Base-by-base conservation (phyloP, 1,284 basidiomycete genomes). In the Rhodotorula sp. region DNA sequence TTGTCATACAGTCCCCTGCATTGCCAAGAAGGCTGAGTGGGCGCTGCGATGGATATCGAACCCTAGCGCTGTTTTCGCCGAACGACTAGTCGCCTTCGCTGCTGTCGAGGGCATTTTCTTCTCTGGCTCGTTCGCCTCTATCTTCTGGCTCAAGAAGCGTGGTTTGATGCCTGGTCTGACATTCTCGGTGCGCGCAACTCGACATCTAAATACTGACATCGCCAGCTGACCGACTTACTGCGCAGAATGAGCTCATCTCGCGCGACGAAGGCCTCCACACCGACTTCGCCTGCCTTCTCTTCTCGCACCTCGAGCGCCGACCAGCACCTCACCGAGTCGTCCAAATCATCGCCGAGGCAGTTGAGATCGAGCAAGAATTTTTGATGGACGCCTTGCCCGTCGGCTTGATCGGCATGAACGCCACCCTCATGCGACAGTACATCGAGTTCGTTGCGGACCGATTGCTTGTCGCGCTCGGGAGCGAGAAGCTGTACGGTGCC, bases 31-130 rank as follows among this genome's bases (percentile, higher is more conserved):
- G 64, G 78, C 78, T 15, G 75, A 78, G 18, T 79, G 78, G 82
- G 82, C 82, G 10, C 75, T 82, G 51, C 79, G 78, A 28, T 83
- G 82, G 82, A 83, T 83, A 73, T 78, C 73, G 54, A 81, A 82
- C 76, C 75, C 76, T 70, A 77, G 72, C 52, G 79, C 81, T 15
- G 79, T 79, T 40, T 83, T 83, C 55, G 80, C 80, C 22, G 82
- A 83, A 75, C 79, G 82, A 44, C 76, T 83, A 15, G 77, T 83
- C 24, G 82, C 82, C 16, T 83, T 83, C 70, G 82, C 82, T 37
- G 81, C 81, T 31, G 82, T 83, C 55, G 82, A 83, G 75, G 82
- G 82, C 51, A 83, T 83, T 77, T 83, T 83, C 75, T 83, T 83
- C 77, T 82, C 81, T 28, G 78, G 78, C 55, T 82, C 81, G 11